These are phyloP conservation scores for Zoysia matrella DNA, from an alignment of 202 grass and related monocot species.

Conservation along the genomic window DNA sequence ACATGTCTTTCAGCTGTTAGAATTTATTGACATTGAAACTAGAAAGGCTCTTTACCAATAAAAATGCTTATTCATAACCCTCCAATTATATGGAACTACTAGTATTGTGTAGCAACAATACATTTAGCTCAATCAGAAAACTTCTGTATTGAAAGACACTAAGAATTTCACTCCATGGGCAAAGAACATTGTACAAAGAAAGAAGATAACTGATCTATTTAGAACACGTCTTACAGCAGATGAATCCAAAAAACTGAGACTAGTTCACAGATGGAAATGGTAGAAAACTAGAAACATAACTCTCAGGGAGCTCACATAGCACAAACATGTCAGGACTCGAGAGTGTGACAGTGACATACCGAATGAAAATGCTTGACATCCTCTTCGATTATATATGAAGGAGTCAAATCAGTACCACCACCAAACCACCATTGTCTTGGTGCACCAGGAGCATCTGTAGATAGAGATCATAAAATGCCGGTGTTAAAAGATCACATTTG, in stretches of 20 bases:
- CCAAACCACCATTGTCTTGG: constrained; percentile 99
- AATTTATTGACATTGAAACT: background rate
- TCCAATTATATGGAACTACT: background rate
- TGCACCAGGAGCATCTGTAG: constrained; percentile 79
- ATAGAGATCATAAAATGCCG: background rate
- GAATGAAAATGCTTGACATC: constrained; percentile 97
- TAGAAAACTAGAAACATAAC: constrained; percentile 4
- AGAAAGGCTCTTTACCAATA: background rate
- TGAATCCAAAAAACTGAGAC: background rate
- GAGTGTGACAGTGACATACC: constrained; percentile 46
- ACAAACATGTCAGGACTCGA: constrained; percentile 3
- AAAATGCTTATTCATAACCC: background rate
- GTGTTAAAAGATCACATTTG: background rate
- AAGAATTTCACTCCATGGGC: background rate
- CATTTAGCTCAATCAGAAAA: background rate
- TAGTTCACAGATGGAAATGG: background rate
- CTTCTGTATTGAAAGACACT: background rate
- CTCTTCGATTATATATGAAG: constrained; percentile 93
- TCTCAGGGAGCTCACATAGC: background rate
- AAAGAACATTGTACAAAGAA: background rate
- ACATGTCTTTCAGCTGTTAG: background rate
- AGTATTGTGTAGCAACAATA: background rate
- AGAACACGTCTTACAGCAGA: background rate
- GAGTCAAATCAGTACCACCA: constrained; percentile 97
- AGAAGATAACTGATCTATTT: background rate